Evolutionary conservation across 495 filamentous ascomycete genomes (phyloP), one percentile per base, ranked within the genome.

Genomic region (Hypomontagnella monticulosa): DNA sequence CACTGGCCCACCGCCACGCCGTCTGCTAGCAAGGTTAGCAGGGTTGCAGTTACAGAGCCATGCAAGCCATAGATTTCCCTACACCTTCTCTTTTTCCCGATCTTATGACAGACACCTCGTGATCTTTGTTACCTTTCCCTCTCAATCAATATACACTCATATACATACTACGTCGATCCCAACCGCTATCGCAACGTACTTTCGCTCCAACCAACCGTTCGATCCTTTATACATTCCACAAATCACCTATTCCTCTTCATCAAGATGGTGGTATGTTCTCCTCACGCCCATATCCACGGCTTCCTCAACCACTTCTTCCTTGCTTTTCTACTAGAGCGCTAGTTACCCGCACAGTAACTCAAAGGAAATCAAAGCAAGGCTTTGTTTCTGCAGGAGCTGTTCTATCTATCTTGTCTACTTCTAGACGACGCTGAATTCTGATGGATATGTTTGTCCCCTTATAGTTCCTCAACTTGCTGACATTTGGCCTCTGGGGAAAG

Each of bases 401-500:
- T 41, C 3, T 53, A 2, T 43, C 43, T 41, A 30, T 23, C 14
- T 23, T 46, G 7, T 41, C 38, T 46, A 34, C 34, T 50, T 57
- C 49, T 32, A 50, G 34, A 56, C 65, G 65, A 56, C 54, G 53
- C 59, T 63, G 59, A 69, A 60, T 48, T 71, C 68, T 71, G 55
- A 63, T 67, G 46, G 37, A 59, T 68, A 47, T 60, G 48, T 15
- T 54, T 61, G 50, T 32, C 67, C 50, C 41, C 64, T 66, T 54
- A 74, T 77, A 85, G 83, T 76, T 85, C 71, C 84, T 86, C 80
- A 80, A 86, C 74, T 81, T 87, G 72, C 83, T 87, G 75, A 88
- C 83, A 70, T 79, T 85, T 74, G 83, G 80, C 69, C 74, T 86
- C 61, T 85, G 78, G 81, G 82, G 77, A 76, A 86, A 98, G 96